Conservation (phyloP, 192 early-diverging fungal genomes). For the Coemansia sp. region DNA sequence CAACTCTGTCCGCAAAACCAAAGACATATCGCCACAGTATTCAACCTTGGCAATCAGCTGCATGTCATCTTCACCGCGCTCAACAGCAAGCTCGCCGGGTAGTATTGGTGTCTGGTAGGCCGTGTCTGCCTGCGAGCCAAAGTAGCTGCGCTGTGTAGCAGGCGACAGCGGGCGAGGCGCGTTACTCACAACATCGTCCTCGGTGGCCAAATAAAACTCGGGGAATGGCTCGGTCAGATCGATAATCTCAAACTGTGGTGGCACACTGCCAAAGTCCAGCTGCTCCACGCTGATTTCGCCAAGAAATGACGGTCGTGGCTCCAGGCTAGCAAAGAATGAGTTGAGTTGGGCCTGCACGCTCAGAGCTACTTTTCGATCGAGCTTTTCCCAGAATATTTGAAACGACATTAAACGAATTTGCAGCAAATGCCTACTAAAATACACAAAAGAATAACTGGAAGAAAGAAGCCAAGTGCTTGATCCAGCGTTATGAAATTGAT, state of each 20-base stretch:
- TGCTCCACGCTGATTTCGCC: constrained; percentile 67
- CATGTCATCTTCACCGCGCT: constrained; percentile 57
- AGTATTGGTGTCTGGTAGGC: not conserved
- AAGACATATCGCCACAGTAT: constrained; percentile 75
- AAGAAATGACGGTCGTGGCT: constrained; percentile 64
- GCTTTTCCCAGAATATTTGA: constrained; percentile 67
- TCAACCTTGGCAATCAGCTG: constrained; percentile 61
- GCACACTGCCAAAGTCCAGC: constrained; percentile 68
- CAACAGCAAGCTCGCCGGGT: constrained; percentile 13
- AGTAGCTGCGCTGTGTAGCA: constrained; percentile 21
- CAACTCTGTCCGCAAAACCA: constrained; percentile 66
- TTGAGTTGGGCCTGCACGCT: constrained; percentile 68
- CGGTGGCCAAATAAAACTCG: constrained; percentile 69
- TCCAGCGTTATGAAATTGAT: not conserved
- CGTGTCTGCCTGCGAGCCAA: constrained; percentile 10
- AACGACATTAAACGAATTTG: constrained; percentile 61
- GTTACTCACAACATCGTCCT: constrained; percentile 24
- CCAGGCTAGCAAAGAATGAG: constrained; percentile 58
- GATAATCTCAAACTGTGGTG: constrained; percentile 67
- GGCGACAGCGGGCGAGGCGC: constrained; percentile 19
- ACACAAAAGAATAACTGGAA: not conserved
- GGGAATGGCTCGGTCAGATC: constrained; percentile 73
- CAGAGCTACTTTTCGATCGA: constrained; percentile 61
- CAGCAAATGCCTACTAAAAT: not conserved
- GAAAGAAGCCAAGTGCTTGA: not conserved